Base-by-base conservation (phyloP, 768 basidiomycete genomes). In the Suillus spraguei region DNA sequence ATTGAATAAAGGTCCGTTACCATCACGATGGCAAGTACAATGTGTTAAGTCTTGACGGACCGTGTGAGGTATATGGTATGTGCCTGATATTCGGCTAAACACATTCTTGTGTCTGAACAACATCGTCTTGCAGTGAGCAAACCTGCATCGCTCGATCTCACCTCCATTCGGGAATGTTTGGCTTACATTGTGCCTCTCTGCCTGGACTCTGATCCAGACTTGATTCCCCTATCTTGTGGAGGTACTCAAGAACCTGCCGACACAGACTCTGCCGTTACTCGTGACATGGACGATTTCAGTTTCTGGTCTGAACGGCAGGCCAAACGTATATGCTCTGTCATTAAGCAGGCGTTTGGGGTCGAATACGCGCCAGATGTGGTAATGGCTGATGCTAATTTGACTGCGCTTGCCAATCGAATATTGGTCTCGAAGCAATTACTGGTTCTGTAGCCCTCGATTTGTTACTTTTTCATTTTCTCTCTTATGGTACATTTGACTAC, bases 11-110 rank as follows among this genome's bases (percentile, higher is more conserved):
- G 91, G 81, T 91, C 64, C 88, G 94, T 4, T 96, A 95, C 72
- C 97, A 99, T 70, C 96, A 98, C 71, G 94, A 97, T 74, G 95
- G 95, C 55, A 98, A 96, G 75, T 92, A 99, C 77, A 97, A 95
- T 75, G 97, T 99, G 62, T 91, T 99, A 85, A 86, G 87, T 60
- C 71, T 90, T 60, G 88, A 91, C 55, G 91, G 89, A 2, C 94
- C 95, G 9, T 79, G 99, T 63, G 94, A 97, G 72, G 88, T 99
- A 38, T 93, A 87, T 65, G 91, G 97, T 95, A 66, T 62, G 91
- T 78, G 14, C 39, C 35, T 55, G 58, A 42, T 53, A 2, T 16
- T n/a, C 28, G n/a, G 7, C 20, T 8, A 4, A 42, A 58, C 24
- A 28, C 5, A 11, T 14, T 62, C 33, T 42, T 5, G n/a, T 14